Percentiles rank a stretch among this genome's conserved stretches.
phyloP scores from a whole-genome alignment of 345 rosid species.

The Eucalyptus erythrocorys region DNA sequence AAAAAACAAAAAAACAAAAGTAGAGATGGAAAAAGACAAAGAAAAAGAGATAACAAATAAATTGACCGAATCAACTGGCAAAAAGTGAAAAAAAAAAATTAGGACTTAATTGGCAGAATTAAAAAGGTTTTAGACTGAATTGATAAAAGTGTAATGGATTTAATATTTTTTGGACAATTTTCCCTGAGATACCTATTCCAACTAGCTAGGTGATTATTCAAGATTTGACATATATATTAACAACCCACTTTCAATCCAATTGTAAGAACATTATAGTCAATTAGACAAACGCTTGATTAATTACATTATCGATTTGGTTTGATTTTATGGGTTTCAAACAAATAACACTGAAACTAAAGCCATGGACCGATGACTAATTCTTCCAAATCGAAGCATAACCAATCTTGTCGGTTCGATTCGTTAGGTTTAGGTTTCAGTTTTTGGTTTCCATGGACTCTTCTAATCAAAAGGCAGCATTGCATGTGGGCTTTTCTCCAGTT shows the following conservation, averaged over 20 bases:
- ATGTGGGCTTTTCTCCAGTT: no score
- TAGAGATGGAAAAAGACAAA: no score
- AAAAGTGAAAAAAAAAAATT: background rate
- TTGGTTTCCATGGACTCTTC: background rate
- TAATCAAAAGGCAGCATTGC: background rate
- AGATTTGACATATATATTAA: background rate
- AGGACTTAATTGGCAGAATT: fast-evolving
- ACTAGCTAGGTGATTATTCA: background rate
- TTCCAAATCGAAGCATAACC: background rate
- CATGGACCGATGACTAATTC: background rate
- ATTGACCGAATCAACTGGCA: background rate
- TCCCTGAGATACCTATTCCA: background rate
- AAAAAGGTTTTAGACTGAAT: background rate
- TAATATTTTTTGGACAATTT: background rate
- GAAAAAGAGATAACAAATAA: no score
- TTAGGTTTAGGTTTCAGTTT: background rate
- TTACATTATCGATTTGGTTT: background rate
- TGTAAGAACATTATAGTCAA: background rate
- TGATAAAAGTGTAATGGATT: fast-evolving
- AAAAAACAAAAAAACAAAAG: fast-evolving
- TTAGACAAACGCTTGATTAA: background rate
- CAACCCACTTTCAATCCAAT: background rate
- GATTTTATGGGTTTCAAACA: background rate
- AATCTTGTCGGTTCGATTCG: background rate
- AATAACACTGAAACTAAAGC: background rate